Evolutionary conservation across 441 rosid genomes (phyloP).

Genomic region (Eutrema salsugineum): DNA sequence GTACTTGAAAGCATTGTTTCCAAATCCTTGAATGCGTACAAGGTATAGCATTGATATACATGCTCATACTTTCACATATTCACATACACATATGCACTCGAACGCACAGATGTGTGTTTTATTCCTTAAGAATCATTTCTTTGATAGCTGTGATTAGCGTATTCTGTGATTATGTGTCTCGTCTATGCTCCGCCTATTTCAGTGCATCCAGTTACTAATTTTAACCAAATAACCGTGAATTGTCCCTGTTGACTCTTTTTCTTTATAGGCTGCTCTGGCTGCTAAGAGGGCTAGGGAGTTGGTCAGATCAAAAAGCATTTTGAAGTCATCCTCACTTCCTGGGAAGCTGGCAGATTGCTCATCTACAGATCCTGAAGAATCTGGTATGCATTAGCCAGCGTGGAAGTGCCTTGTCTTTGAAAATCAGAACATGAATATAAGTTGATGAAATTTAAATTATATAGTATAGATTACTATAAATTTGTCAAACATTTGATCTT

Average conservation of each 20-base stretch:
- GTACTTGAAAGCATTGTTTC: slow-evolving; percentile 89
- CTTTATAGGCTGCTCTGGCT: slow-evolving; percentile 84
- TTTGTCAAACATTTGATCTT: not conserved
- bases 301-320: slow-evolving; percentile 83
- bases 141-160: not conserved
- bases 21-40: slow-evolving; percentile 90
- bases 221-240: not conserved
- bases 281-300: slow-evolving; percentile 95
- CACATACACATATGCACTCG: not conserved
- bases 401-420: not conserved
- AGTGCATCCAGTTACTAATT: not conserved
- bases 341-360: slow-evolving; percentile 98
- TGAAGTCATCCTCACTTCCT: slow-evolving; percentile 89
- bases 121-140: not conserved
- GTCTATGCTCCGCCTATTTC: not conserved
- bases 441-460: not conserved
- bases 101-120: not conserved
- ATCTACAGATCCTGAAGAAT: slow-evolving; percentile 78
- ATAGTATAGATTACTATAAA: not conserved
- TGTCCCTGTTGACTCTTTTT: slow-evolving; percentile 13
- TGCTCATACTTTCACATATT: not conserved
- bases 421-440: not conserved
- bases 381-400: slow-evolving; percentile 44
- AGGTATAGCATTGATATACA: slow-evolving; percentile 43
- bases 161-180: not conserved